Evolutionary conservation across 2,329 filamentous ascomycete species (phyloP).

Genomic region (Colletotrichum camelliae): DNA sequence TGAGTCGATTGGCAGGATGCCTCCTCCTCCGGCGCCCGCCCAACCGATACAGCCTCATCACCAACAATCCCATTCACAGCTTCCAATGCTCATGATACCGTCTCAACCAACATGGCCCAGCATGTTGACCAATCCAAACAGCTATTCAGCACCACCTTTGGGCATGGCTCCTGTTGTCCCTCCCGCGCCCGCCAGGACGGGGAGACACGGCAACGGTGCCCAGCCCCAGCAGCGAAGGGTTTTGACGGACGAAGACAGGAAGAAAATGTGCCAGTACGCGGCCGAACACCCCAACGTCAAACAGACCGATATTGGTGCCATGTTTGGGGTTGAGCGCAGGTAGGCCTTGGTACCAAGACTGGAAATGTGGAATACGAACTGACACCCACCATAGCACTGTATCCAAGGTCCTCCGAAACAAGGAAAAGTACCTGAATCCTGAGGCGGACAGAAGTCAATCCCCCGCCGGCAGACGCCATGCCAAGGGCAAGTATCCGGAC

Average conservation of each 20-base stretch:
- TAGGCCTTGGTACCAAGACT: constrained; percentile 50
- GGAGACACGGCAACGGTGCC: constrained; percentile 51
- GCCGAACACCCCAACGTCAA: constrained; percentile 89
- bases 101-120: constrained; percentile 77
- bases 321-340: constrained; percentile 98
- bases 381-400: constrained; percentile 74
- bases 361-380: constrained; percentile 23
- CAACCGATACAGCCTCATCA: constrained; percentile 40
- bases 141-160: constrained; percentile 64
- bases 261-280: constrained; percentile 92
- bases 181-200: constrained; percentile 55
- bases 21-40: constrained; percentile 62
- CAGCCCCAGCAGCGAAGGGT: constrained; percentile 78
- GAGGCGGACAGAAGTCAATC: constrained; percentile 77
- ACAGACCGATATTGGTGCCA: constrained; percentile 94
- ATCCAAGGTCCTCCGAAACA: constrained; percentile 95
- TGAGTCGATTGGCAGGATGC: constrained; percentile 57
- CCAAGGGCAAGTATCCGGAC: constrained; percentile 85
- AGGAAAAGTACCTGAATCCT: constrained; percentile 89
- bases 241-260: constrained; percentile 87
- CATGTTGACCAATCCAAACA: constrained; percentile 76
- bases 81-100: constrained; percentile 77
- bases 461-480: constrained; percentile 70
- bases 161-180: constrained; percentile 63
- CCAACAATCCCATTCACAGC: constrained; percentile 49